Base-by-base conservation (phyloP, 257 asterid species). In the Solanum corneliomulleri region DNA sequence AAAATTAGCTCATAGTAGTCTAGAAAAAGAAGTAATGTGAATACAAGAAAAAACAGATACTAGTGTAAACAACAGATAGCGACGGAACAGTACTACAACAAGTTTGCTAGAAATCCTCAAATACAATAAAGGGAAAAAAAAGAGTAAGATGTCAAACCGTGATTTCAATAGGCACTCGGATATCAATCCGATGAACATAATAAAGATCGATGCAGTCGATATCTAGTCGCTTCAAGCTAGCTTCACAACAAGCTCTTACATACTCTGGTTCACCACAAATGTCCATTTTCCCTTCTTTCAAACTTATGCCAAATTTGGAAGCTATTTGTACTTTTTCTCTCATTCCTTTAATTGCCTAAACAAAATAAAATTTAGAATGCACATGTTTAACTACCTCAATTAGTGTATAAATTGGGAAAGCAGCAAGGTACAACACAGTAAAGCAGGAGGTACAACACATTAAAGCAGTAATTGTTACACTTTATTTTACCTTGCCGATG, bases 171-270 rank as follows among this genome's bases (percentile, higher is more conserved):
- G 93, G 93, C 64, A 87, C 41, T 12, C 77, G n/a, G 15, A 77
- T 88, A 42, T 91, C 93, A 23, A 91, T 89, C 14, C 91, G 91
- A 88, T 89, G 91, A 44, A n/a, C 84, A 75, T 86, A 91, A 64
- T 88, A 89, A 49, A 91, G 89, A 89, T 91, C 91, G 4, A 89
- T 89, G 87, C 49, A 91, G 29, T 89, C 60, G 1, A 86, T 82
- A 11, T 85, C 90, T 21, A 87, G 91, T 60, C 91, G 82, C 83
- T 82, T 87, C 72, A 90, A 83, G 87, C 92, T 90, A 66, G 91
- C 89, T 84, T 89, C 92, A 70, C 92, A 90, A 20, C 88, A 78
- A 86, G 91, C 81, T 27, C 92, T 90, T 62, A 87, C 91, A 78
- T 89, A 90, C n/a, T 49, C 89, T 1, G 92, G 91, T 12, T 90